These are phyloP conservation scores for Mycena alexandri DNA, from an alignment of 768 basidiomycete species.

Conservation along the genomic window DNA sequence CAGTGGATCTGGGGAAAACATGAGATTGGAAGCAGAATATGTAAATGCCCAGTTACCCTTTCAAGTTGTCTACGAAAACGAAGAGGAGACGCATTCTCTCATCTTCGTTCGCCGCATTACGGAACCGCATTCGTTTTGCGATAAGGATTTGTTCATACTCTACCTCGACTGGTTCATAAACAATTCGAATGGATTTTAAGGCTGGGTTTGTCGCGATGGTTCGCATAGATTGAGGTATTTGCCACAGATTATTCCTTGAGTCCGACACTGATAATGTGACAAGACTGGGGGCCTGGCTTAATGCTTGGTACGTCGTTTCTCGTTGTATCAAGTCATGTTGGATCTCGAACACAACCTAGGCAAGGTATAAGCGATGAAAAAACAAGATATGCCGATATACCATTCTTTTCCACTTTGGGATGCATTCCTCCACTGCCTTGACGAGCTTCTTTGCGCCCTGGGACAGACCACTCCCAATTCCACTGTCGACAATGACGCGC, in stretches of 20 bases:
- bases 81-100: not conserved
- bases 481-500: conserved; percentile 6
- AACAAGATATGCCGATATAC: not conserved
- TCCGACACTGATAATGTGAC: conserved; percentile 2
- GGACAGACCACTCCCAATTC: too few relatives aligned
- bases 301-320: not conserved
- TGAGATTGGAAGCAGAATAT: not conserved
- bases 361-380: too few relatives aligned
- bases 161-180: too few relatives aligned
- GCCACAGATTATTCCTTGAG: rapidly evolving
- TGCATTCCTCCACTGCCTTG: not conserved
- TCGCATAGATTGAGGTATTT: not conserved
- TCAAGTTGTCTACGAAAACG: not conserved
- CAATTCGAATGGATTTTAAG: not conserved
- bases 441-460: not conserved
- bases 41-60: not conserved
- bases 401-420: conserved; percentile 9
- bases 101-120: not conserved
- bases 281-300: conserved; percentile 5
- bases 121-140: not conserved
- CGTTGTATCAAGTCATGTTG: too few relatives aligned
- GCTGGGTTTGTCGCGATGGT: conserved; percentile 8
- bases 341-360: conserved; percentile 1
- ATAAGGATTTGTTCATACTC: too few relatives aligned
- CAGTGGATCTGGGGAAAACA: not conserved